A percentile compares a stretch with the other conserved stretches of the same genome.
phyloP scores from a whole-genome alignment of 139 green algal species.

The Spirogloea muscicola region DNA sequence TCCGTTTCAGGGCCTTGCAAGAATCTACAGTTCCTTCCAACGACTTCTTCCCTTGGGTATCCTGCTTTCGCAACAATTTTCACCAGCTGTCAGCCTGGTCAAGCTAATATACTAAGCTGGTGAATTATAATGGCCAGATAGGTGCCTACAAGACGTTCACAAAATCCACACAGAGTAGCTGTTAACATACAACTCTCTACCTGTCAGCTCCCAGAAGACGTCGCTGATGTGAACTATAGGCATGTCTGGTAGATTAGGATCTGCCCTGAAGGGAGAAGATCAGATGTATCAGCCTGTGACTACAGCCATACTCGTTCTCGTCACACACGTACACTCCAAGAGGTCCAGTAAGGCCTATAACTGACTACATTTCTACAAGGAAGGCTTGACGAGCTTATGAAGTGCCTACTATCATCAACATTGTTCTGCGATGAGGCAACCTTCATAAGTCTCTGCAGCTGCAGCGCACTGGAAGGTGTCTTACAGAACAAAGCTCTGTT shows the following conservation, averaged over 20 bases:
- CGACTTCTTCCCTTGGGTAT: conserved; percentile 39
- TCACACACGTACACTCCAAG: no score
- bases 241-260: conserved; percentile 90
- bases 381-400: no score
- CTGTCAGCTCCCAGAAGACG: conserved; percentile 67
- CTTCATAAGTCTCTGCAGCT: no score
- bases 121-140: background rate
- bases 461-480: background rate
- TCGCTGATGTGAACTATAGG: conserved; percentile 75
- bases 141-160: background rate
- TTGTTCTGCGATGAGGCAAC: no score
- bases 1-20: conserved; percentile 71
- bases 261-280: no score
- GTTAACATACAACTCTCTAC: background rate
- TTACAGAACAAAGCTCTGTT: conserved; percentile 46
- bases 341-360: no score
- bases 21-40: conserved; percentile 44
- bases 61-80: background rate
- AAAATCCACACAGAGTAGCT: background rate
- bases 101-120: background rate
- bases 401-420: no score
- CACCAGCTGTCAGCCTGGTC: background rate
- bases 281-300: no score
- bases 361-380: no score
- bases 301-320: no score